A percentile compares a stretch with the other conserved stretches of the same genome.
These are phyloP conservation scores for Leptodontidium sp. DNA, from an alignment of 2,329 filamentous ascomycete species.

Conservation along the genomic window DNA sequence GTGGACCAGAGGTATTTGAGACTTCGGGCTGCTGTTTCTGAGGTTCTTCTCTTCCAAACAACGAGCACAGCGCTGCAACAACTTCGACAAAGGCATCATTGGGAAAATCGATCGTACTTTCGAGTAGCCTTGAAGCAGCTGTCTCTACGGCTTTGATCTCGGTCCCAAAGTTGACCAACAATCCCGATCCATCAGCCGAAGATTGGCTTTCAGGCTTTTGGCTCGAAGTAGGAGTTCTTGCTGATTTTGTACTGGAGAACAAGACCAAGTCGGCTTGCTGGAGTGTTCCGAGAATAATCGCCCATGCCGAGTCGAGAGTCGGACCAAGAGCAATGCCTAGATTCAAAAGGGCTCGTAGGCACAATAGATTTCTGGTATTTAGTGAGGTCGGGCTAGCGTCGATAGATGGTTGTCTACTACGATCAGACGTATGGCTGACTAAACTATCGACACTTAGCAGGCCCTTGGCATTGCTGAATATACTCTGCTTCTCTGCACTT, in stretches of 20 bases:
- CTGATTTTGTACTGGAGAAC: conserved; percentile 61
- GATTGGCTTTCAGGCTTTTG: conserved; percentile 55
- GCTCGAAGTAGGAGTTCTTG: conserved; percentile 59
- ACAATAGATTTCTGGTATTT: conserved; percentile 89
- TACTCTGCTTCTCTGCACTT: conserved; percentile 57
- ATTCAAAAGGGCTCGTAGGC: conserved; percentile 90
- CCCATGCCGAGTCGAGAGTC: conserved; percentile 85
- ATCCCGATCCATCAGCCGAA: conserved; percentile 44
- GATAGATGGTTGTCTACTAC: conserved; percentile 64
- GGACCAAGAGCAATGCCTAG: conserved; percentile 93
- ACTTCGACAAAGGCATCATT: conserved; percentile 83
- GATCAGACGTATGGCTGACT: conserved; percentile 67
- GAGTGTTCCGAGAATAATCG: conserved; percentile 88
- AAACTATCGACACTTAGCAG: conserved; percentile 78
- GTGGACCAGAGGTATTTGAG: conserved; percentile 40
- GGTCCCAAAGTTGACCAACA: conserved; percentile 73
- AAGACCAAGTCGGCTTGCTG: conserved; percentile 93
- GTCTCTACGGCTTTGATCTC: conserved; percentile 91
- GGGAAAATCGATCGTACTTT: conserved; percentile 91
- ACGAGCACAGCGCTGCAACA: conserved; percentile 75
- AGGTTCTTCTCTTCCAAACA: conserved; percentile 60
- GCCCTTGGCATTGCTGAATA: conserved; percentile 75
- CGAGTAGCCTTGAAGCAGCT: conserved; percentile 84
- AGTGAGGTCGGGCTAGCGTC: conserved; percentile 64
- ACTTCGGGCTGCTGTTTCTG: conserved; percentile 32